Base-by-base conservation (phyloP, 306 rosid genomes). In the Arachis hypogaea region DNA sequence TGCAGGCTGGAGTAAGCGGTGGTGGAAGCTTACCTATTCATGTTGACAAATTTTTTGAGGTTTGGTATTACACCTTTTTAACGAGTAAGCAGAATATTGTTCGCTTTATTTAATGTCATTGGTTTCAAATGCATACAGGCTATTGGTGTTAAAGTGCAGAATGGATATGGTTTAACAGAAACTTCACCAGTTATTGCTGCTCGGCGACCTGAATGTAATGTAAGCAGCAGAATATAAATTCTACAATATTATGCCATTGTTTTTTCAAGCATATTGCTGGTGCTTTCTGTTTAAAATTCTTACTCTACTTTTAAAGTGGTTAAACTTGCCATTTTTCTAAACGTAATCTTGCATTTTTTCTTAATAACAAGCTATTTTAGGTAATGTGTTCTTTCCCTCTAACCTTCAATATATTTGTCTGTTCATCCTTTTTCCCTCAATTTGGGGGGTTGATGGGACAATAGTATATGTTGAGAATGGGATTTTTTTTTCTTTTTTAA, bases 161-260 rank as follows among this genome's bases (percentile, higher is more conserved):
- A 94, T 75, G 98, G 97, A 71, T 94, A 91, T 77, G 98, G 98
- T 81, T 85, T 94, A 75, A 94, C 98, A 58, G 98, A 94, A 82
- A 76, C 91, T 64, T 84, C 98, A 51, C 98, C 98, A 28, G 98
- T 84, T 82, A 2, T 77, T 81, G 88, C 97, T 84, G 94, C 90
- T 80, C 92, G 98, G 41, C 75, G 68, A 68, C 94, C 76, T 76
- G 82, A 80, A 73, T 86, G 85, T 78, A 92, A 94, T 69, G 98
- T 94, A 82, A 85, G 97, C 71, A 77, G 47, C 40, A 38, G 11
- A 72, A 51, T 51, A 66, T 62, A 75, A 46, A 60, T 42, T 69
- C 65, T 72, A 11, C 55, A 59, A 72, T 63, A 43, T 40, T 63
- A 52, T 28, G 60, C 72, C 7, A 11, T 56, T 42, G 11, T 29